Conservation (phyloP, 805 yeast genomes). For the Candida cerambycidarum region DNA sequence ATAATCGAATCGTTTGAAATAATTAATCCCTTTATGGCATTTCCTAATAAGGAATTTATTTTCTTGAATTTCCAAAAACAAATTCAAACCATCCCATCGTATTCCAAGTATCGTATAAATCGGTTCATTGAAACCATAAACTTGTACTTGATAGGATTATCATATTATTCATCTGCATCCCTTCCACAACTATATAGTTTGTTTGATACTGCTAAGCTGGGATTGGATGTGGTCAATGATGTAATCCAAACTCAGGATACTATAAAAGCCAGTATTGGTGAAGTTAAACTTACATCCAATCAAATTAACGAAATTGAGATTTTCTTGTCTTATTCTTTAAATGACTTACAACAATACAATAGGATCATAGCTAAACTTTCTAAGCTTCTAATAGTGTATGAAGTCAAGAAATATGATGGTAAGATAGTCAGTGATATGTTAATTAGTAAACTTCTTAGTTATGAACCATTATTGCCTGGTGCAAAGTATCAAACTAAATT, state of each 20-base stretch:
- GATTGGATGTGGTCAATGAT: slow-evolving; percentile 27
- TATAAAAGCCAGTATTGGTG: slow-evolving; percentile 22
- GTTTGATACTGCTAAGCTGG: slow-evolving; percentile 22
- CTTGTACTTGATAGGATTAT: slow-evolving; percentile 44
- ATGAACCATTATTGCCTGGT: slow-evolving; percentile 7
- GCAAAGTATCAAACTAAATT: slow-evolving; percentile 2
- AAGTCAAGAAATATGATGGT: slow-evolving; percentile 35
- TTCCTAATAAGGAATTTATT: slow-evolving; percentile 21
- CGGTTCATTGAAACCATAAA: slow-evolving; percentile 50
- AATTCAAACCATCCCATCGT: slow-evolving; percentile 26
- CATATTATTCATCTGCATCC: slow-evolving; percentile 19
- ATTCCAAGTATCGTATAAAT: slow-evolving; percentile 48
- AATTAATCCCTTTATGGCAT: slow-evolving; percentile 19
- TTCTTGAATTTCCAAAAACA: slow-evolving; percentile 29
- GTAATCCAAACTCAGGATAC: slow-evolving; percentile 18
- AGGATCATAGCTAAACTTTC: slow-evolving; percentile 31
- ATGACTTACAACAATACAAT: slow-evolving; percentile 39
- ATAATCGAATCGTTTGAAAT: slow-evolving; percentile 24
- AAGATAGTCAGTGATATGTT: slow-evolving; percentile 19
- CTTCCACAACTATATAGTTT: neutral
- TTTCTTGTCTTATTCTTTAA: slow-evolving; percentile 47
- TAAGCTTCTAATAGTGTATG: slow-evolving; percentile 33
- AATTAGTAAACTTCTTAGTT: slow-evolving; percentile 7
- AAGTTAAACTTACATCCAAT: slow-evolving; percentile 21
- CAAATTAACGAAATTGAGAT: slow-evolving; percentile 43